Evolutionary conservation across 495 filamentous ascomycete species (phyloP).

Genomic region (Terfezia claveryi): DNA sequence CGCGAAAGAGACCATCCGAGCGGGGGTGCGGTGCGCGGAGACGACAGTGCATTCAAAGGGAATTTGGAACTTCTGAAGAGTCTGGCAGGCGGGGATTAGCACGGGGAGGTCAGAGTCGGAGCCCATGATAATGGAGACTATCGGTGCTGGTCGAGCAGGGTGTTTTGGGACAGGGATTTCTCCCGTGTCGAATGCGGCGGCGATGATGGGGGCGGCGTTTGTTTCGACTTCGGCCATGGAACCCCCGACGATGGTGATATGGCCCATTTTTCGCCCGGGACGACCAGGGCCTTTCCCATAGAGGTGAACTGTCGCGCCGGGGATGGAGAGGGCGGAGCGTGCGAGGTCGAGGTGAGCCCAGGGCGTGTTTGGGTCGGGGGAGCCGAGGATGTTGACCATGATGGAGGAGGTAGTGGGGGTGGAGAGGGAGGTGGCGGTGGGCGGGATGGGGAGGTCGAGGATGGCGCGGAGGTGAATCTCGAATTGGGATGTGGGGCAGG

Average conservation of each 20-base stretch:
- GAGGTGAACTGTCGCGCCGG: constrained; percentile 50
- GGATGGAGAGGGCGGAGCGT: constrained; percentile 36
- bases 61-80: constrained; percentile 54
- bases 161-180: constrained; percentile 10
- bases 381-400: constrained; percentile 94
- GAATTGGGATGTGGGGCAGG: constrained; percentile 68
- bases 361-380: constrained; percentile 35
- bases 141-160: constrained; percentile 21
- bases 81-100: constrained; percentile 50
- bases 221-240: constrained; percentile 51
- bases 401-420: constrained; percentile 42
- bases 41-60: constrained; percentile 64
- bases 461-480: constrained; percentile 77
- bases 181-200: constrained; percentile 38
- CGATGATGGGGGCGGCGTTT: constrained; percentile 43
- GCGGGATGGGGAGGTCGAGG: constrained; percentile 48
- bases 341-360: constrained; percentile 39
- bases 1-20: constrained; percentile 59
- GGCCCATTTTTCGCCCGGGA: constrained; percentile 83
- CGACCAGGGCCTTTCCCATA: constrained; percentile 77
- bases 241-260: constrained; percentile 54
- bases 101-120: constrained; percentile 80
- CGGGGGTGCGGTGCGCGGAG: constrained; percentile 79
- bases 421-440: constrained; percentile 35
- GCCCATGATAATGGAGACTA: constrained; percentile 80